Base-by-base conservation (phyloP, 306 rosid genomes). In the Castanea mollissima region DNA sequence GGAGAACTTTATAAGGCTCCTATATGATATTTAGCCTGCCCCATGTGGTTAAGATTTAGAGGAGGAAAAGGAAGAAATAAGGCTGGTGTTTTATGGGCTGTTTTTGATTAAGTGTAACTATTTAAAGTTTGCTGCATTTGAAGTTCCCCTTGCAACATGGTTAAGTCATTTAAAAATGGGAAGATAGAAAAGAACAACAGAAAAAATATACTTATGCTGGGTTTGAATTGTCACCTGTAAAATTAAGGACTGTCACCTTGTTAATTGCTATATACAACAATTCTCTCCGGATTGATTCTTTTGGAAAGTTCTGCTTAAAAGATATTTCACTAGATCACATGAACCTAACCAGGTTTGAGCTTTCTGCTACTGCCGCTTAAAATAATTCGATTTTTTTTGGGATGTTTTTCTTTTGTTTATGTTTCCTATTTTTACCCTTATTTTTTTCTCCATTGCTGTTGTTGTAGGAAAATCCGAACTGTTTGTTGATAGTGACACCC, bases 401-500 rank as follows among this genome's bases (percentile, higher is more conserved):
- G 19, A 21, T 8, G 25, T 15, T 32, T 67, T 64, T 27, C 58
- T 72, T 16, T 41, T 41, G 6, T 19, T 6, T 23, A 8, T 44
- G 3, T 10, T 49, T 49, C 54, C 16, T 13, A 49, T 12, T 49
- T 49, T 49, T 49, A 11, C 16, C 41, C 54, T 35, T 64, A 46
- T 77, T n/a, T 52, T 64, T 38, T 69, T 56, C 58, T 64, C 18
- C 59, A 21, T 62, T 70, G 15, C 59, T 83, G 55, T 87, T 69
- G 41, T 88, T 64, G 27, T 85, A 92, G 99, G 92, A 86, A 79
- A 95, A 95, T 83, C 89, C 94, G 10, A 89, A 95, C 75, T 92
- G 98, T 88, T 68, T 95, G 85, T 86, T 95, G 83, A 79, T 92
- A 74, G 96, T 95, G 88, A 95, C 99, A 55, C 89, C 99, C 34